Conservation (phyloP, 306 rosid species). For the Ammopiptanthus mongolicus region DNA sequence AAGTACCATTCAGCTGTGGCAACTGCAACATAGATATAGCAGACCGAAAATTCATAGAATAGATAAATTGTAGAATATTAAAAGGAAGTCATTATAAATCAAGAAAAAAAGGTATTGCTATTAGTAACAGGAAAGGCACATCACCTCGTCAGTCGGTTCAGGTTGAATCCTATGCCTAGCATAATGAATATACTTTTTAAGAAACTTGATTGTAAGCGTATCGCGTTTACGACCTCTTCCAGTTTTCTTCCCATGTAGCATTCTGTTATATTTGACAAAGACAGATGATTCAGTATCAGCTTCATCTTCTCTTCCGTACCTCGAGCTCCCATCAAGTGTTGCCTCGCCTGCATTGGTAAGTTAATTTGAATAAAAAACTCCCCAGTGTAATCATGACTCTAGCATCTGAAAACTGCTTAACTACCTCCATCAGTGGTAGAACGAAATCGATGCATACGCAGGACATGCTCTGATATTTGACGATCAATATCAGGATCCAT, state of each 20-base stretch:
- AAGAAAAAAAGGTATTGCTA: too few species aligned
- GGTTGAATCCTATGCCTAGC: slow-evolving; percentile 99
- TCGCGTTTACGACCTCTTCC: slow-evolving; percentile 69
- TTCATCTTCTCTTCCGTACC: slow-evolving; percentile 92
- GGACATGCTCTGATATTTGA: slow-evolving; percentile 80
- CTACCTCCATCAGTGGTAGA: slow-evolving; percentile 84
- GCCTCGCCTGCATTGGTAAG: slow-evolving; percentile 56
- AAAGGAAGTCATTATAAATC: too few species aligned
- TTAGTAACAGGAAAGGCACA: neutral
- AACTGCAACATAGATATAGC: neutral
- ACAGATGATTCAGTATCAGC: slow-evolving; percentile 64
- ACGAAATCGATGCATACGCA: slow-evolving; percentile 94
- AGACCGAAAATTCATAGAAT: neutral
- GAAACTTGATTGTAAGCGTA: slow-evolving; percentile 87
- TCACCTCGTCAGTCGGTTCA: slow-evolving; percentile 91
- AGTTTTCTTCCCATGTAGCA: slow-evolving; percentile 84
- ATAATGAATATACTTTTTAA: slow-evolving; percentile 91
- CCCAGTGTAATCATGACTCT: neutral
- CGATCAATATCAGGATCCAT: slow-evolving; percentile 99
- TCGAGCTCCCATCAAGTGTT: slow-evolving; percentile 53
- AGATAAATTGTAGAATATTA: neutral
- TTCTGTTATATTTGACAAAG: slow-evolving; percentile 84
- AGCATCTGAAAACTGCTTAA: slow-evolving; percentile 24
- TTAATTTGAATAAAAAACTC: slow-evolving; percentile 8
- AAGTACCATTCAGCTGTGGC: slow-evolving; percentile 12